Evolutionary conservation across 139 green algal genomes (phyloP), one percentile per base, ranked within the genome.

Genomic region (Tetratostichococcus sp.): DNA sequence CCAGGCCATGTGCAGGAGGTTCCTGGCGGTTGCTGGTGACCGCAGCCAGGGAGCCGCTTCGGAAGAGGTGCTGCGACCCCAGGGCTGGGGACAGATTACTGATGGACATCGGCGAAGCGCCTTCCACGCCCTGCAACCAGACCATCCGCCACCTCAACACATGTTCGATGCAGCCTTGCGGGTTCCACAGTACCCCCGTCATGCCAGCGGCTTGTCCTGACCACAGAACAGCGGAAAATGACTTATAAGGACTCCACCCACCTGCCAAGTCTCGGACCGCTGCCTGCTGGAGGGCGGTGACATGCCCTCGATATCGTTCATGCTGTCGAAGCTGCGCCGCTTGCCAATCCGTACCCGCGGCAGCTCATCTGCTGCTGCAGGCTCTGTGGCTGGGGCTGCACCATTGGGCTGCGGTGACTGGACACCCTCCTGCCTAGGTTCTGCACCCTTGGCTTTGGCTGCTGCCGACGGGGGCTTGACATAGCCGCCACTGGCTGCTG

Each of bases 251-350:
- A n/a, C n/a, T n/a, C n/a, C n/a, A n/a, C n/a, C n/a, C 19, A 62
- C 50, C 50, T 62, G 50, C 6, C 14, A 62, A 3, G 42, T 34
- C 30, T 85, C 74, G 57, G 35, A 57, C 35, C 50, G 50, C 14
- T 25, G 19, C 50, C 50, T 4, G 50, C 50, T 62, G 19, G 50
- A 62, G 14, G 50, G 50, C 14, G 50, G 50, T 17, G 50, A 62
- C 14, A 26, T 26, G 19, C 50, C 50, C 50, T 62, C 50, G 2
- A 62, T 62, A 26, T 62, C 50, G 50, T 76, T 34, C 16, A 65
- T 78, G 35, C 57, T 39, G 73, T 81, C 72, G 77, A 81, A 84
- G 69, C 74, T 71, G 35, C 70, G 74, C 0, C 69, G 58, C 43
- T 76, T 28, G 42, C 68, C 69, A 4, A 59, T 75, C 0, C 57